Evolutionary conservation across 1,139 yeast genomes (phyloP), one percentile per base, ranked within the genome.

Genomic region (Spathaspora sp.): DNA sequence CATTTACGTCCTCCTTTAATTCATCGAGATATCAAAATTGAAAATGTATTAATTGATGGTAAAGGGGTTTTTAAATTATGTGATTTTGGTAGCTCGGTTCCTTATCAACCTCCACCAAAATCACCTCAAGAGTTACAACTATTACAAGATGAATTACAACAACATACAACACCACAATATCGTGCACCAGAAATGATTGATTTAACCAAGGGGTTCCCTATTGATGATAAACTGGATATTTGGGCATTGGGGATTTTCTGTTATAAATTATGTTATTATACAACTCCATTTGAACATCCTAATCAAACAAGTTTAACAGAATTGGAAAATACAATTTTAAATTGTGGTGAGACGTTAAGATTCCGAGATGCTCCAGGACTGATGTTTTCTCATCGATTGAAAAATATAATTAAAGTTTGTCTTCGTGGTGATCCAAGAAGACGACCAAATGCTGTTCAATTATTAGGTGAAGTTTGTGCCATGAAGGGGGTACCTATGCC

Each of bases 101-200:
- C 59, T n/a, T 84, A 81, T 48, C 68, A 80, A 54, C 77, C 80
- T 38, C 82, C 86, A 3, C 95, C 96, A 1, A 69, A 76, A 47
- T 80, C 76, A 50, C 75, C 81, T 7, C 82, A 80, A 48, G 96
- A 87, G 58, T 74, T 84, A 56, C 83, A 83, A 45, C 68, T 78
- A 13, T 67, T 91, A 41, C 88, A 87, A 52, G 89, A 88, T 54
- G 97, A 93, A 60, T 81, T 93, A 48, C 82, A 88, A 72, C 84
- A 85, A 52, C 95, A 93, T 64, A 93, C 99, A 0, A 93, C 99
- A 2, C 96, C 97, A n/a, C 99, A 93, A 64, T 93, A 93, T 65
- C 76, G 99, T 54, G 78, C 96, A 1, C 99, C 99, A 0, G 99
- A 93, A 65, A 93, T 93, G 99, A 79, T 95, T 45, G 98, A 93